Percentiles rank a stretch among this genome's conserved stretches.
These are phyloP conservation scores for Mycotypha africana DNA, from an alignment of 371 early-diverging fungal species.

Conservation along the genomic window DNA sequence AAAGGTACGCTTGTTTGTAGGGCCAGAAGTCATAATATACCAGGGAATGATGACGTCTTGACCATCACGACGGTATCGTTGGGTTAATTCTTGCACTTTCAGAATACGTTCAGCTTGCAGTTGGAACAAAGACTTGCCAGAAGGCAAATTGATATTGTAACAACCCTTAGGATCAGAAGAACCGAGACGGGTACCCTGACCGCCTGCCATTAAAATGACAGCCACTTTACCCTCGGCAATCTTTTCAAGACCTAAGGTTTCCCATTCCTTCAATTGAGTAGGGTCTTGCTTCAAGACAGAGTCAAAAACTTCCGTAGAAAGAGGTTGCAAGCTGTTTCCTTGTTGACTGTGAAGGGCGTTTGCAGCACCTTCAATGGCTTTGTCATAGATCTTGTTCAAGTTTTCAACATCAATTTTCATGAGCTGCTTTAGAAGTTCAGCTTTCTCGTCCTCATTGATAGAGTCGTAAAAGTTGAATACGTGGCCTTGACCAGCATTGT, in stretches of 20 bases:
- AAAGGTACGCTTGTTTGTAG: conserved; percentile 76
- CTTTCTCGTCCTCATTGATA: conserved; percentile 54
- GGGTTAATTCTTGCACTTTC: conserved; percentile 70
- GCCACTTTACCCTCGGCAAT: conserved; percentile 85
- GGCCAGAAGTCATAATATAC: conserved; percentile 95
- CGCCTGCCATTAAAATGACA: conserved; percentile 91
- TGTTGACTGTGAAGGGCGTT: conserved; percentile 18
- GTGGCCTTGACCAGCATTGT: conserved; percentile 82
- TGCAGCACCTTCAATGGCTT: conserved; percentile 53
- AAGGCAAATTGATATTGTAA: conserved; percentile 85
- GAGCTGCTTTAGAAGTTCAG: conserved; percentile 59
- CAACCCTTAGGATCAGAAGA: conserved; percentile 88
- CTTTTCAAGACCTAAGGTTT: conserved; percentile 60
- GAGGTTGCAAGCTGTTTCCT: conserved; percentile 56
- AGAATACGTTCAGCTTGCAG: conserved; percentile 90
- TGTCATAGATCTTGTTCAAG: conserved; percentile 71
- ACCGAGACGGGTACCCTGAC: conserved; percentile 88
- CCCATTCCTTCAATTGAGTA: conserved; percentile 63
- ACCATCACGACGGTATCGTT: conserved; percentile 16
- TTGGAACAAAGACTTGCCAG: conserved; percentile 82
- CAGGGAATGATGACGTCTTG: conserved; percentile 68
- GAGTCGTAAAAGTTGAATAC: conserved; percentile 75
- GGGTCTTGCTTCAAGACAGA: conserved; percentile 57
- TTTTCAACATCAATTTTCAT: conserved; percentile 66
- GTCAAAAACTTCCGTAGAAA: conserved; percentile 71